phyloP scores from a whole-genome alignment of 2,329 filamentous ascomycete genomes.

The Epichloe sp. region DNA sequence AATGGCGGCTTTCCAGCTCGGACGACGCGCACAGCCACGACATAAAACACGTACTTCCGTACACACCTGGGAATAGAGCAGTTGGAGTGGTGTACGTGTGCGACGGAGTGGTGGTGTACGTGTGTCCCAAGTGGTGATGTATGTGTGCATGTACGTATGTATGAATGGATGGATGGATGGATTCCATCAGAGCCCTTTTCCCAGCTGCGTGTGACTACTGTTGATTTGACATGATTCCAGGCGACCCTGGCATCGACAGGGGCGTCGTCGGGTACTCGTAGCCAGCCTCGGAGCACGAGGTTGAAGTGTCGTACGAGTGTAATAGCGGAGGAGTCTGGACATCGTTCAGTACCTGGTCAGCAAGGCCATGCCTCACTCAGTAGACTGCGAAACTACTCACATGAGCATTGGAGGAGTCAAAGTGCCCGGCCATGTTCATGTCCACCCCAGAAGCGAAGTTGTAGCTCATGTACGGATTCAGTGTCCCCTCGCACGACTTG shows the following conservation, averaged over 20 bases:
- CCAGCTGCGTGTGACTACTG: slow-evolving; percentile 2
- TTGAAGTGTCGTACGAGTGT: slow-evolving; percentile 57
- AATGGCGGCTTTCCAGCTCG: background rate
- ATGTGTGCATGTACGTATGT: background rate
- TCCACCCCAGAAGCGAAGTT: slow-evolving; percentile 52
- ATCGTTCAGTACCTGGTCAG: slow-evolving; percentile 25
- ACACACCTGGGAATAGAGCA: too few species aligned
- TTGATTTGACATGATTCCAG: slow-evolving; percentile 31
- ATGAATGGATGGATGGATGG: too few species aligned
- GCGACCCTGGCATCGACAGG: slow-evolving; percentile 59
- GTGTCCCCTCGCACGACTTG: slow-evolving; percentile 39
- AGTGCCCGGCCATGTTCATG: slow-evolving; percentile 44
- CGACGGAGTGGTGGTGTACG: too few species aligned
- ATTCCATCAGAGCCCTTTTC: too few species aligned
- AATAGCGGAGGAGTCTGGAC: slow-evolving; percentile 63
- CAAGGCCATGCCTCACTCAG: slow-evolving; percentile 26
- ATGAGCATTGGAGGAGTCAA: slow-evolving; percentile 59
- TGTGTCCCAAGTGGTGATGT: too few species aligned
- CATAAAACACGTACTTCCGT: background rate
- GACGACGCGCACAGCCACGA: background rate
- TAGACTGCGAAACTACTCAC: slow-evolving; percentile 52
- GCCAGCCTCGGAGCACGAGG: slow-evolving; percentile 46
- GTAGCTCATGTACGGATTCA: slow-evolving; percentile 57
- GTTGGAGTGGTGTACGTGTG: too few species aligned
- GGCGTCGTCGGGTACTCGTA: slow-evolving; percentile 58